Evolutionary conservation across 768 basidiomycete species (phyloP).

Genomic region (Trichaptum fuscoviolaceum): DNA sequence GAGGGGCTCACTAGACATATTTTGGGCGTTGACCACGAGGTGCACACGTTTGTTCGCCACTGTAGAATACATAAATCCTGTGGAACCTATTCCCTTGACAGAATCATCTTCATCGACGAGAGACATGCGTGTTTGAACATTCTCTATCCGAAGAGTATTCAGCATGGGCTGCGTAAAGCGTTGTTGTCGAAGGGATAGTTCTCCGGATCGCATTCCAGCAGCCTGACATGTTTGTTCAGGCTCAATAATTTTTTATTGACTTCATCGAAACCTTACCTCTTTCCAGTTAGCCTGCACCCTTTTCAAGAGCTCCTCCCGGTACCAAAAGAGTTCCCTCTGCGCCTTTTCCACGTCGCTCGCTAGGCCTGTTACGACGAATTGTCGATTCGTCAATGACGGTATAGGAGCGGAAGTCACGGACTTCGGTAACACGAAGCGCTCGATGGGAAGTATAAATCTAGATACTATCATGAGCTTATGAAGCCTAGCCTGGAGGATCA

Average conservation of each 20-base stretch:
- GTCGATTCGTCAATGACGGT: constrained; percentile 80
- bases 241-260: not conserved
- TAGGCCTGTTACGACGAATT: constrained; percentile 79
- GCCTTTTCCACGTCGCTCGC: constrained; percentile 51
- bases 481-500: constrained; percentile 3
- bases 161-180: constrained; percentile 77
- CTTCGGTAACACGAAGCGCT: constrained; percentile 58
- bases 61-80: not conserved
- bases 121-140: constrained; percentile 52
- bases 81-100: not conserved
- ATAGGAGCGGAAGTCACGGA: constrained; percentile 60
- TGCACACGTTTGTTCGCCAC: constrained; percentile 43
- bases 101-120: constrained; percentile 27
- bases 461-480: constrained; percentile 4
- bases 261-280: constrained; percentile 52
- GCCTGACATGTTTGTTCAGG: constrained; percentile 41
- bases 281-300: constrained; percentile 70
- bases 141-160: constrained; percentile 65
- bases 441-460: constrained; percentile 68
- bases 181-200: constrained; percentile 72
- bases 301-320: constrained; percentile 81
- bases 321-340: constrained; percentile 91
- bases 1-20: constrained; percentile 55
- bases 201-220: constrained; percentile 71
- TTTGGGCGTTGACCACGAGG: constrained; percentile 51